Evolutionary conservation across 352 stramenopile genomes (phyloP).

Genomic region (Globisporangium alternatum): DNA sequence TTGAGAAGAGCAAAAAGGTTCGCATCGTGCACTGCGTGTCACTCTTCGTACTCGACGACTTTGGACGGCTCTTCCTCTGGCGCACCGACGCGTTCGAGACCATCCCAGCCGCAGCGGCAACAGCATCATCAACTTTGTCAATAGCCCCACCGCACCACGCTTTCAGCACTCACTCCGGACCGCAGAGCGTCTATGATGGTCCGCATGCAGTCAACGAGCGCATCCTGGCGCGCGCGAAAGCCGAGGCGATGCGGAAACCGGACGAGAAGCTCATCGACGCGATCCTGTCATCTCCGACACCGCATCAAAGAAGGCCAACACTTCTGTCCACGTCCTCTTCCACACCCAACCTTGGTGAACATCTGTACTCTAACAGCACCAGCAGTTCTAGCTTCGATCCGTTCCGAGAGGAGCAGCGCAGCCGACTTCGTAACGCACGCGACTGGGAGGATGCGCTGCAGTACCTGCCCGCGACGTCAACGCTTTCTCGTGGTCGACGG

Average conservation of each 20-base stretch:
- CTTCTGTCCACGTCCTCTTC: slow-evolving; percentile 33
- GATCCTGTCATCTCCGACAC: slow-evolving; percentile 62
- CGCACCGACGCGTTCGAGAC: slow-evolving; percentile 52
- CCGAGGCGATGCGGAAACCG: slow-evolving; percentile 40
- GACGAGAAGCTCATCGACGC: slow-evolving; percentile 68
- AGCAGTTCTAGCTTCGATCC: slow-evolving; percentile 23
- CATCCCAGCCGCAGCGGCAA: slow-evolving; percentile 23
- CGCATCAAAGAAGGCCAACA: slow-evolving; percentile 26
- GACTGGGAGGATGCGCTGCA: slow-evolving; percentile 60
- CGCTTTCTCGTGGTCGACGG: slow-evolving; percentile 48
- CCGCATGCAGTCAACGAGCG: slow-evolving; percentile 60
- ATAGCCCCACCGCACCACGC: not conserved
- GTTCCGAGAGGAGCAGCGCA: slow-evolving; percentile 32
- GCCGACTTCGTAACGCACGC: slow-evolving; percentile 27
- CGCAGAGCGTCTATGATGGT: slow-evolving; percentile 35
- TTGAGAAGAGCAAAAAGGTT: slow-evolving; percentile 69
- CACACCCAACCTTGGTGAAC: slow-evolving; percentile 19
- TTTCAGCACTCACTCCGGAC: not conserved
- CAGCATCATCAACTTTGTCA: not conserved
- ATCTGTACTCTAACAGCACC: not conserved
- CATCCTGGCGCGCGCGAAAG: slow-evolving; percentile 52
- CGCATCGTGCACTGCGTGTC: slow-evolving; percentile 53
- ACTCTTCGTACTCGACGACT: slow-evolving; percentile 59
- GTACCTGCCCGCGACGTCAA: slow-evolving; percentile 47
- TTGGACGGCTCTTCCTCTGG: slow-evolving; percentile 51